Percentiles rank a stretch among this genome's conserved stretches.
phyloP scores from a whole-genome alignment of 768 basidiomycete genomes.

The Podaxis mareebaensis region DNA sequence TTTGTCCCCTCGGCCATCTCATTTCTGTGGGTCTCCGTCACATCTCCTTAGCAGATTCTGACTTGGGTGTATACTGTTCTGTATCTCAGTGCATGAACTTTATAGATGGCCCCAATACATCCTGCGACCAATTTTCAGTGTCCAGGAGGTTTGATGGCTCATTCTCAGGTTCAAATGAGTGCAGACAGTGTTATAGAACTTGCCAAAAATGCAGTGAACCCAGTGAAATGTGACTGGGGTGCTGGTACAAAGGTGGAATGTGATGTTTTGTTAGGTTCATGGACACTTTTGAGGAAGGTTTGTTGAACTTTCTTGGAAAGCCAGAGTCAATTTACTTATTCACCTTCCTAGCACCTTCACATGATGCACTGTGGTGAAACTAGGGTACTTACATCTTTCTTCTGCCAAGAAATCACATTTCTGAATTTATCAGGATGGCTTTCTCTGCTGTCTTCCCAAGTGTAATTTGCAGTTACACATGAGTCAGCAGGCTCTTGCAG shows the following conservation, averaged over 20 bases:
- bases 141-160: neutral
- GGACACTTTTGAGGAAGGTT: conserved; percentile 31
- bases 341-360: conserved; percentile 6
- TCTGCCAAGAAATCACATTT: neutral
- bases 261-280: conserved; percentile 24
- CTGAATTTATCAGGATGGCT: neutral
- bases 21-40: neutral
- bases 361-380: neutral
- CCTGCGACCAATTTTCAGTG: neutral
- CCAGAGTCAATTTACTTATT: neutral
- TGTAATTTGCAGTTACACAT: conserved; percentile 24
- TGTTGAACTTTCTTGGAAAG: conserved; percentile 13
- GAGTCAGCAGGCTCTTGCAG: conserved; percentile 20
- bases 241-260: conserved; percentile 22
- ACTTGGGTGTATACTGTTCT: conserved; percentile 12
- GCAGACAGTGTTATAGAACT: conserved; percentile 24
- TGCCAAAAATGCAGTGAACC: conserved; percentile 27
- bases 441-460: conserved; percentile 23
- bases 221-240: conserved; percentile 30
- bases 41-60: conserved; percentile 26
- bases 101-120: neutral
- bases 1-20: neutral
- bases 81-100: neutral
- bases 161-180: conserved; percentile 16
- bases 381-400: neutral